These are phyloP conservation scores for Fusarium sp. DNA, from an alignment of 2,329 filamentous ascomycete species.

Conservation along the genomic window DNA sequence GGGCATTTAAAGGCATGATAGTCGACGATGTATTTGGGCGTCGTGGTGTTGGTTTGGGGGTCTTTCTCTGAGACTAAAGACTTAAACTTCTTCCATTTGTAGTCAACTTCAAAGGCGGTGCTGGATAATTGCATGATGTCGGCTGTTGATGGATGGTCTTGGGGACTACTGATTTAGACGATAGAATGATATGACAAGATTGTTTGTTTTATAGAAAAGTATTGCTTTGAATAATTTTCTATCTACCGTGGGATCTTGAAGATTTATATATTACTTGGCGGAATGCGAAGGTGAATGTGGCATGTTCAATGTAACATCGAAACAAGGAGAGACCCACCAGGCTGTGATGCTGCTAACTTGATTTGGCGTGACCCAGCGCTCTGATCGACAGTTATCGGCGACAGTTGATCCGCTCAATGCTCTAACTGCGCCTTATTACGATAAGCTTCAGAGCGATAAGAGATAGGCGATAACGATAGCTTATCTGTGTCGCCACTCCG, in stretches of 20 bases:
- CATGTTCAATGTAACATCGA: not conserved
- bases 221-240: not conserved
- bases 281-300: not conserved
- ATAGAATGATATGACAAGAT: not conserved
- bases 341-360: not conserved
- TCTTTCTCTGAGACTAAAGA: conserved; percentile 21
- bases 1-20: conserved; percentile 27
- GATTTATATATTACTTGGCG: not conserved
- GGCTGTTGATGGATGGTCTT: not conserved
- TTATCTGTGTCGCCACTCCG: not conserved
- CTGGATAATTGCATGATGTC: not conserved
- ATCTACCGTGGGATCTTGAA: too few species aligned
- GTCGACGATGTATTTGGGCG: conserved; percentile 29
- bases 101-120: conserved; percentile 29
- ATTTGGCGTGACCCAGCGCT: conserved; percentile 4
- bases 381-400: not conserved
- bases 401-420: not conserved
- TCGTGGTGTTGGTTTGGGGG: not conserved
- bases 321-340: not conserved
- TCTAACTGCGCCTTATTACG: not conserved
- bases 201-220: too few species aligned
- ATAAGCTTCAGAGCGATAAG: too few species aligned
- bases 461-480: not conserved
- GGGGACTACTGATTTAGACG: not conserved
- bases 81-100: conserved; percentile 35